These are phyloP conservation scores for Royoungia palumana DNA, from an alignment of 768 basidiomycete genomes.

Conservation along the genomic window DNA sequence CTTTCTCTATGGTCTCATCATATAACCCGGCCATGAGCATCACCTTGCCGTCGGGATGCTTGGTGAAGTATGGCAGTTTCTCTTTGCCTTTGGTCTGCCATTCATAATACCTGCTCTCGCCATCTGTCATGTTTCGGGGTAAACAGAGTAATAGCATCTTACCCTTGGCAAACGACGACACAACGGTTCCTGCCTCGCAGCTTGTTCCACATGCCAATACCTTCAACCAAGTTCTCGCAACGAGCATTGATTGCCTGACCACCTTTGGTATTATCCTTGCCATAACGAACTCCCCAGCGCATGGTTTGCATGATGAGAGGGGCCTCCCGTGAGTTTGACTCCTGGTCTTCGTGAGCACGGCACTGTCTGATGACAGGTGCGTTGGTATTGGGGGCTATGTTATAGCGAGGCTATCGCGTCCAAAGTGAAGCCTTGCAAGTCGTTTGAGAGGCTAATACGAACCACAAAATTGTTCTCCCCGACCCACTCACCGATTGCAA, in stretches of 20 bases:
- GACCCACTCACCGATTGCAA: conserved; percentile 57
- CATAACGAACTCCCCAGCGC: conserved; percentile 84
- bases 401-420: conserved; percentile 52
- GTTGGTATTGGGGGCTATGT: conserved; percentile 78
- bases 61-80: conserved; percentile 80
- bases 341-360: background rate
- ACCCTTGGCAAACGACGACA: conserved; percentile 80
- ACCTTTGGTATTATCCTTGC: conserved; percentile 51
- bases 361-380: conserved; percentile 69
- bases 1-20: conserved; percentile 66
- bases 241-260: conserved; percentile 90
- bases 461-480: conserved; percentile 55
- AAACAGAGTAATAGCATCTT: conserved; percentile 8
- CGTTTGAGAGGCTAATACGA: conserved; percentile 11
- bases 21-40: conserved; percentile 90
- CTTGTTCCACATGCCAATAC: conserved; percentile 81
- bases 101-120: conserved; percentile 74
- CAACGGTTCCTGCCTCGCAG: conserved; percentile 83
- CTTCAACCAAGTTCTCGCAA: conserved; percentile 71
- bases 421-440: background rate
- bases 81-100: conserved; percentile 85
- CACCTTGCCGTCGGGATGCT: conserved; percentile 56
- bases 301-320: conserved; percentile 68
- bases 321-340: conserved; percentile 4
- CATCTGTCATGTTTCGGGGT: background rate